Evolutionary conservation across 805 yeast species (phyloP), one percentile per base, ranked within the genome.

Genomic region (Teunomyces atbi): DNA sequence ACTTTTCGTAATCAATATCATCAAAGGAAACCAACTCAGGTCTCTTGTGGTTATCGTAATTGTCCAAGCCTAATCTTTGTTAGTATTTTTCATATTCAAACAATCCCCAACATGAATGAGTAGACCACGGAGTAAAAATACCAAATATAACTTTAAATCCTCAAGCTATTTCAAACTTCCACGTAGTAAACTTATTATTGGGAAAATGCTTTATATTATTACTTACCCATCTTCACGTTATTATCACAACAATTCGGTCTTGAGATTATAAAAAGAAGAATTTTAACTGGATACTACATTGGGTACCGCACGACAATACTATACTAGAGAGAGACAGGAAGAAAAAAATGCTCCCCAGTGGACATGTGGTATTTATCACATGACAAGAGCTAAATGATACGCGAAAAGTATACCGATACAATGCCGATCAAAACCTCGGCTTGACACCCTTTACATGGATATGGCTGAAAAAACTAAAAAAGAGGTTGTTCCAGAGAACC

Each of bases 11-110:
- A 70, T 86, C 86, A 53, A 88, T 86, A 53, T 83, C 87, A 68
- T 88, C 95, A 61, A 87, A 88, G 36, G 95, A 87, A 45, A 86
- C 92, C 57, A 79, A 75, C 57, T 84, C 88, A 37, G 88, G 83
- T 66, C 81, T 73, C 54, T 64, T 64, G 60, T 77, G 82, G 56
- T 67, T 58, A 29, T 57, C 66, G 61, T 72, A 71, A 48, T 60
- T 58, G 45, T 61, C 62, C 50, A 65, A 59, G 39, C 59, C 66
- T 59, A 30, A 30, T 13, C 10, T 10, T 39, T 35, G 61, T 61
- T 60, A 45, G 43, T 36, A 39, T 15, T 27, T 20, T 20, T 21
- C 39, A 36, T 4, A 8, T 19, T 36, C 10, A 13, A 30, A 8
- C 18, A 13, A 23, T 30, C 18, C n/a, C n/a, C 18, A 30, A 15